Percentiles rank a stretch among this genome's conserved stretches.
Evolutionary conservation across 2,329 filamentous ascomycete genomes (phyloP).

Genomic region (Thielaviopsis euricoi): DNA sequence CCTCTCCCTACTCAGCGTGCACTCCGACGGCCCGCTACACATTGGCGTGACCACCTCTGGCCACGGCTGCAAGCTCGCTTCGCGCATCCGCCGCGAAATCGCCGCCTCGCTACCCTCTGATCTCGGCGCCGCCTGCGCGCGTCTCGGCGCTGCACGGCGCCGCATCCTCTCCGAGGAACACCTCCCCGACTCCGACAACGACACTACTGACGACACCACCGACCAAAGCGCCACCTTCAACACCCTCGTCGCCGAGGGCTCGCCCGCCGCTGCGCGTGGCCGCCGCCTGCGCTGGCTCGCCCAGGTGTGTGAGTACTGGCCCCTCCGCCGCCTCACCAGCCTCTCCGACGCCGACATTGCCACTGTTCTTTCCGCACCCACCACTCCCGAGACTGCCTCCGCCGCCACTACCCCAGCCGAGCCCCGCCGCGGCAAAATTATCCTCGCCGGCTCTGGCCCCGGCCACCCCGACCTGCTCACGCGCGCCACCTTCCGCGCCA

Average conservation of each 20-base stretch:
- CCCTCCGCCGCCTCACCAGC: conserved; percentile 61
- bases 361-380: conserved; percentile 51
- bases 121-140: conserved; percentile 60
- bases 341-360: conserved; percentile 71
- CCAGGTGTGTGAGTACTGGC: conserved; percentile 98
- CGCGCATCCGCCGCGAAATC: conserved; percentile 76
- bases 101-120: conserved; percentile 59
- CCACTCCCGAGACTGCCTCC: conserved; percentile 22
- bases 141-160: conserved; percentile 56
- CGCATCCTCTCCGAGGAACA: conserved; percentile 58
- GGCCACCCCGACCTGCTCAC: conserved; percentile 88
- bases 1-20: conserved; percentile 76
- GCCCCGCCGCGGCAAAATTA: conserved; percentile 46
- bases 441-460: conserved; percentile 81
- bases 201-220: conserved; percentile 34
- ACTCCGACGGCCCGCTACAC: conserved; percentile 81
- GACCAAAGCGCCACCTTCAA: conserved; percentile 78
- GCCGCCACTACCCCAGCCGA: conserved; percentile 11
- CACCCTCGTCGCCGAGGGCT: conserved; percentile 57
- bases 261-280: conserved; percentile 56
- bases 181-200: conserved; percentile 20
- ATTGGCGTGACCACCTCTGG: conserved; percentile 93
- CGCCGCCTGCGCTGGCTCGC: conserved; percentile 82
- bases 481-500: conserved; percentile 60
- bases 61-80: conserved; percentile 82